Conservation (phyloP, 257 asterid species). For the Paulownia fortunei region DNA sequence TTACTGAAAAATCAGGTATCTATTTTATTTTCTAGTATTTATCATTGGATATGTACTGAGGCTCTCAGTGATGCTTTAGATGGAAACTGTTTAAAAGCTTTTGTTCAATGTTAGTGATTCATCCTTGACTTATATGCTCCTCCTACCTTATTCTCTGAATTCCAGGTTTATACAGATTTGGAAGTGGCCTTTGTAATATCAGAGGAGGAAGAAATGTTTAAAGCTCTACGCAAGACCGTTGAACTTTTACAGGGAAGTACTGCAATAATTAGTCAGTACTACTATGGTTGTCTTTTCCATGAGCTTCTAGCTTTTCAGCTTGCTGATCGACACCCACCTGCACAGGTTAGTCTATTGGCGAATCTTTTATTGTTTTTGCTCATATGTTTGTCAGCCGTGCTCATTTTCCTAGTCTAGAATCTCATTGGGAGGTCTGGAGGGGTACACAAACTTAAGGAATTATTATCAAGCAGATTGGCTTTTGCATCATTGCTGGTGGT, state of each 20-base stretch:
- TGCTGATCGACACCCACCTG: slow-evolving; percentile 86
- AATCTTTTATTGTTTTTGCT: slow-evolving; percentile 18
- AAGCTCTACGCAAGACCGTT: slow-evolving; percentile 81
- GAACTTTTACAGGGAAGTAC: slow-evolving; percentile 95
- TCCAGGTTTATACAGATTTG: slow-evolving; percentile 91
- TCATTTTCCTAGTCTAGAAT: background rate
- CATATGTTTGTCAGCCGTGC: background rate
- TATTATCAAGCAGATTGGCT: background rate
- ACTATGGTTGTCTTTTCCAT: slow-evolving; percentile 92
- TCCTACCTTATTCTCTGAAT: slow-evolving; percentile 17
- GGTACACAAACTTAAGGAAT: background rate
- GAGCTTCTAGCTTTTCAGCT: slow-evolving; percentile 98
- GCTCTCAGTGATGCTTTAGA: background rate
- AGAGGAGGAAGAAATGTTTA: slow-evolving; percentile 71
- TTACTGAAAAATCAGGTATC: slow-evolving; percentile 88
- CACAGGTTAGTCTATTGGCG: slow-evolving; percentile 63
- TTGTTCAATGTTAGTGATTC: background rate
- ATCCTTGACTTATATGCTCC: background rate
- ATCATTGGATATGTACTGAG: background rate
- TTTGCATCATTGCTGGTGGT: slow-evolving; percentile 6
- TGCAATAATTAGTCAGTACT: slow-evolving; percentile 89
- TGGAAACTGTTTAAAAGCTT: background rate
- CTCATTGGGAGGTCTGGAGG: background rate
- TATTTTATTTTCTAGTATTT: too few relatives aligned
- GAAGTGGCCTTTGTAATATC: slow-evolving; percentile 98